Evolutionary conservation across 139 green algal species (phyloP).

Genomic region (Yamagishiella unicocca): DNA sequence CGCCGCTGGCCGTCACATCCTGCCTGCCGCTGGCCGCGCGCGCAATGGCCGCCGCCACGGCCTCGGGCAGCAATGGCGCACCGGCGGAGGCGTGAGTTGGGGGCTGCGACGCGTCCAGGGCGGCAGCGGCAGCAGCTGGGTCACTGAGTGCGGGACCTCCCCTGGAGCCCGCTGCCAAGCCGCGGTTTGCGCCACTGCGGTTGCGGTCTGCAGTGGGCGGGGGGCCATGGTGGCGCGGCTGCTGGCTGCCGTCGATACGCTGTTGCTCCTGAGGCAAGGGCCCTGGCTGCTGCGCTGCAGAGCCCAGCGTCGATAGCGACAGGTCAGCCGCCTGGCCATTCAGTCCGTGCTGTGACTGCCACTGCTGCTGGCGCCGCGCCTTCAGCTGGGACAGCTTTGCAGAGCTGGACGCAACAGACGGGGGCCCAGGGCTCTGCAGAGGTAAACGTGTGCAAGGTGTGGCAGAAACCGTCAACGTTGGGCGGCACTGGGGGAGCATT

Average conservation of each 20-base stretch:
- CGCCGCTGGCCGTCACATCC: neutral
- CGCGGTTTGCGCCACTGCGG: neutral
- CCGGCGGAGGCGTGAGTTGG: neutral
- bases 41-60: neutral
- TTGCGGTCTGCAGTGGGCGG: neutral
- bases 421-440: constrained; percentile 23
- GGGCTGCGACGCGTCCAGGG: too few species aligned
- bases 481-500: too few species aligned
- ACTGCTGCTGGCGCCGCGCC: constrained; percentile 38
- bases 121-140: neutral
- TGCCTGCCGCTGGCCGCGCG: neutral
- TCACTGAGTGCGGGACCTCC: neutral
- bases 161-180: neutral
- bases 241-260: neutral
- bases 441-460: neutral
- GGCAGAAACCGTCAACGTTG: too few species aligned
- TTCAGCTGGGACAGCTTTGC: constrained; percentile 47
- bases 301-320: neutral
- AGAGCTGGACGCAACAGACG: neutral
- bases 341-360: constrained; percentile 33
- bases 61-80: neutral
- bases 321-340: neutral
- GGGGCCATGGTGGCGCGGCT: neutral
- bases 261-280: neutral
- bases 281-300: neutral